These are phyloP conservation scores for Pythium biforme DNA, from an alignment of 352 stramenopile genomes.

Conservation along the genomic window DNA sequence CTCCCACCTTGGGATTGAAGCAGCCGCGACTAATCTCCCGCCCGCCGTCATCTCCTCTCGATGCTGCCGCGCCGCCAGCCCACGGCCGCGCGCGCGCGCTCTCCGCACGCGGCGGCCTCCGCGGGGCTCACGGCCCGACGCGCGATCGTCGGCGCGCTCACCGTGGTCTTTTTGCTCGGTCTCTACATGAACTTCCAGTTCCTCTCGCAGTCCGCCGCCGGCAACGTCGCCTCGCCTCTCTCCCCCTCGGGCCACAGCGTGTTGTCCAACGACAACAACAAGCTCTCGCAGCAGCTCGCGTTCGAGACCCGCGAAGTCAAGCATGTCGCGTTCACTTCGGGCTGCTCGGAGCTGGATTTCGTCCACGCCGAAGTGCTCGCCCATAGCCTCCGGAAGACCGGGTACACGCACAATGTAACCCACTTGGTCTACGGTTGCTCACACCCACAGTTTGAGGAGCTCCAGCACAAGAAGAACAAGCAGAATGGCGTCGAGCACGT, in stretches of 20 bases:
- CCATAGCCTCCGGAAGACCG: conserved; percentile 56
- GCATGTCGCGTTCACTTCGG: conserved; percentile 78
- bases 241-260: no score
- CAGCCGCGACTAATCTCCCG: not conserved
- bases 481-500: conserved; percentile 41
- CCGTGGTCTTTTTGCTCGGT: conserved; percentile 46
- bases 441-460: conserved; percentile 29
- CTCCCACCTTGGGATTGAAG: not conserved
- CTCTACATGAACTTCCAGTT: conserved; percentile 73
- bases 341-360: conserved; percentile 58
- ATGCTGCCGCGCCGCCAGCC: conserved; percentile 58
- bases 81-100: conserved; percentile 35
- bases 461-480: conserved; percentile 54
- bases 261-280: conserved; percentile 4
- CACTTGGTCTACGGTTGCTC: conserved; percentile 78
- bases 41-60: not conserved
- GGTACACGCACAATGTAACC: conserved; percentile 56
- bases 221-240: no score
- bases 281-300: conserved; percentile 28
- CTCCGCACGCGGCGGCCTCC: conserved; percentile 29
- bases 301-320: conserved; percentile 53
- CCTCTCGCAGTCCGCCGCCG: conserved; percentile 34
- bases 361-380: conserved; percentile 70
- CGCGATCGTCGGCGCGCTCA: conserved; percentile 32
- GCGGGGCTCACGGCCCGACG: conserved; percentile 19